Conservation (phyloP, 2,329 filamentous ascomycete genomes). For the Neofusicoccum kwambonambiense region DNA sequence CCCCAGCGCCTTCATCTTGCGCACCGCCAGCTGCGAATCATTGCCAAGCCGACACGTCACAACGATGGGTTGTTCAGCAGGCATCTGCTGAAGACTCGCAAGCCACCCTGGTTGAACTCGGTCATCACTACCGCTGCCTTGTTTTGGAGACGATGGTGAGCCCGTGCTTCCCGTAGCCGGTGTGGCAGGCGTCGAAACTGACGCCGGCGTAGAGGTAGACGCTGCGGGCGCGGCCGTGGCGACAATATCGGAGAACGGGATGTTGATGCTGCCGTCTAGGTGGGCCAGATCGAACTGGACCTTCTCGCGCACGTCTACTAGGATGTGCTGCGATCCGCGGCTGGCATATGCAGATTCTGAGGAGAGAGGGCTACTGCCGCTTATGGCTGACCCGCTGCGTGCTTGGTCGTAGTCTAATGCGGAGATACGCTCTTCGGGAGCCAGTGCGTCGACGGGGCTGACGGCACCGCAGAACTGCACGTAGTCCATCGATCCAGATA, state of each 20-base stretch:
- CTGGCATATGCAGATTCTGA: background rate
- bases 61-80: constrained; percentile 59
- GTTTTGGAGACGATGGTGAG: background rate
- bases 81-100: constrained; percentile 25
- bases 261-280: constrained; percentile 72
- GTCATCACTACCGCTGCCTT: background rate
- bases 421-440: constrained; percentile 65
- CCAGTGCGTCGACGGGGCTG: constrained; percentile 56
- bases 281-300: constrained; percentile 81
- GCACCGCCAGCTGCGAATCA: constrained; percentile 71
- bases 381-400: constrained; percentile 22
- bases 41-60: constrained; percentile 74
- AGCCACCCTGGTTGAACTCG: constrained; percentile 29
- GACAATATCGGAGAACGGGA: constrained; percentile 62
- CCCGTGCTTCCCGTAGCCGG: background rate
- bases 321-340: constrained; percentile 37
- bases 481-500: constrained; percentile 72
- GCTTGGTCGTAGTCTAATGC: constrained; percentile 48
- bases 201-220: background rate
- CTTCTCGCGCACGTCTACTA: constrained; percentile 82
- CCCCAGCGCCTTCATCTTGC: constrained; percentile 63
- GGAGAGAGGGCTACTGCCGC: background rate
- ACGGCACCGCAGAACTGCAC: constrained; percentile 76
- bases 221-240: constrained; percentile 24
- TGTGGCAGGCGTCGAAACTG: background rate